phyloP scores from a whole-genome alignment of 1,284 basidiomycete genomes.

The Cutaneotrichosporon sp. region DNA sequence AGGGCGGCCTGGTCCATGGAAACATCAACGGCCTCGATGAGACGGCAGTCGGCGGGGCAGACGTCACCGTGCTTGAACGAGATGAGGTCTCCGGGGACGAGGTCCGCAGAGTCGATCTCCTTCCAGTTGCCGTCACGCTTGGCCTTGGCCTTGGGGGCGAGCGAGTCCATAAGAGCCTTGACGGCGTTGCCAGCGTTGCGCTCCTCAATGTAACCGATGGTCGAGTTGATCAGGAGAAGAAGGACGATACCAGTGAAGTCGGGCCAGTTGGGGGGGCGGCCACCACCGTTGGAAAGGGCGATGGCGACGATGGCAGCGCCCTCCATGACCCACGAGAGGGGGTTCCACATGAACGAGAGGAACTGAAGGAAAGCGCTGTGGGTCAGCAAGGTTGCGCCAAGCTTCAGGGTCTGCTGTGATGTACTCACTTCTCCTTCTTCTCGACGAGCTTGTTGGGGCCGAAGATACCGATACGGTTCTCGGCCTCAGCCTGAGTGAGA shows the following conservation, averaged over 20 bases:
- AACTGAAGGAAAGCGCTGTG: conserved; percentile 63
- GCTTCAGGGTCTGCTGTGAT: no score
- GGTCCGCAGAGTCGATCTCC: conserved; percentile 82
- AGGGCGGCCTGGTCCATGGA: conserved; percentile 96
- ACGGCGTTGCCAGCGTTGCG: conserved; percentile 96
- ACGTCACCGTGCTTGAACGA: conserved; percentile 98
- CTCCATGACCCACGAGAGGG: conserved; percentile 99
- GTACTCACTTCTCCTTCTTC: conserved; percentile 74
- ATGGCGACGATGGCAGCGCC: conserved; percentile 95
- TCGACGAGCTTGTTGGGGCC: conserved; percentile 94
- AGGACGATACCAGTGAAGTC: conserved; percentile 97
- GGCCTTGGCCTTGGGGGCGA: conserved; percentile 94
- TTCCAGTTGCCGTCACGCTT: conserved; percentile 79
- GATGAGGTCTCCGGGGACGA: conserved; percentile 92
- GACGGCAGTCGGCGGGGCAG: conserved; percentile 92
- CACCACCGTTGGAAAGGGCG: conserved; percentile 87
- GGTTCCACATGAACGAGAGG: conserved; percentile 98
- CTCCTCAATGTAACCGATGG: conserved; percentile 98
- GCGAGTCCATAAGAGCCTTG: conserved; percentile 98
- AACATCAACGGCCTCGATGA: conserved; percentile 91
- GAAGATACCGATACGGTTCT: conserved; percentile 87
- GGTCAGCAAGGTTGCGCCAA: not conserved
- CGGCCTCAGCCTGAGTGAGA: conserved; percentile 72
- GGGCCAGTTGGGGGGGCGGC: conserved; percentile 87
- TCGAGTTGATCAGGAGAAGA: conserved; percentile 90